These are phyloP conservation scores for Inga laurina DNA, from an alignment of 306 rosid species.

Conservation along the genomic window DNA sequence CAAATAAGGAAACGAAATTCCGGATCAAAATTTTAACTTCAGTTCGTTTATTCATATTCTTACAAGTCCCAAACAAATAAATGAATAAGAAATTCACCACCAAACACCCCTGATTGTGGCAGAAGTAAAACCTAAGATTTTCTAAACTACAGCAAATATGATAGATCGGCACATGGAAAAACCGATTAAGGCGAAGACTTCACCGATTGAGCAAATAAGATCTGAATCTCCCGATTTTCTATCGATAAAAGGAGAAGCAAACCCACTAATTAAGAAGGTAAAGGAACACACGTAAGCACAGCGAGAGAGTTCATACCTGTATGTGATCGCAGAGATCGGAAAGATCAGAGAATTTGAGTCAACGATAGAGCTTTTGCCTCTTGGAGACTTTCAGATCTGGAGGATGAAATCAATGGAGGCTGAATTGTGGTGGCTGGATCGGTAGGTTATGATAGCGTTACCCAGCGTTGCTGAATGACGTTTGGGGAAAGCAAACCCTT, in stretches of 20 bases:
- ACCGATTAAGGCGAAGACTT: neutral
- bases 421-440: neutral
- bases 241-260: neutral
- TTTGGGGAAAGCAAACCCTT: neutral
- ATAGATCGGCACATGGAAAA: conserved; percentile 14
- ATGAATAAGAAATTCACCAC: conserved; percentile 4
- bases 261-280: neutral
- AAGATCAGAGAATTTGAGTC: neutral
- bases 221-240: neutral
- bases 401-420: neutral
- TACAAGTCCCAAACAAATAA: neutral
- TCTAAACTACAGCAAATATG: conserved; percentile 7
- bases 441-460: neutral
- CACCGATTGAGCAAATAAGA: neutral
- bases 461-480: neutral
- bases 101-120: neutral
- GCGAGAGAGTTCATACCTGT: neutral
- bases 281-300: neutral
- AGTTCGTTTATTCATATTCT: neutral
- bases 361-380: neutral
- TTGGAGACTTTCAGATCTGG: neutral
- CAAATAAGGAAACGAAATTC: neutral
- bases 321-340: neutral
- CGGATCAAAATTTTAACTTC: conserved; percentile 2
- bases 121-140: neutral